Percentiles rank a stretch among this genome's conserved stretches.
Evolutionary conservation across 106 monocot species (phyloP).

Genomic region (Xerophyta viscosa): DNA sequence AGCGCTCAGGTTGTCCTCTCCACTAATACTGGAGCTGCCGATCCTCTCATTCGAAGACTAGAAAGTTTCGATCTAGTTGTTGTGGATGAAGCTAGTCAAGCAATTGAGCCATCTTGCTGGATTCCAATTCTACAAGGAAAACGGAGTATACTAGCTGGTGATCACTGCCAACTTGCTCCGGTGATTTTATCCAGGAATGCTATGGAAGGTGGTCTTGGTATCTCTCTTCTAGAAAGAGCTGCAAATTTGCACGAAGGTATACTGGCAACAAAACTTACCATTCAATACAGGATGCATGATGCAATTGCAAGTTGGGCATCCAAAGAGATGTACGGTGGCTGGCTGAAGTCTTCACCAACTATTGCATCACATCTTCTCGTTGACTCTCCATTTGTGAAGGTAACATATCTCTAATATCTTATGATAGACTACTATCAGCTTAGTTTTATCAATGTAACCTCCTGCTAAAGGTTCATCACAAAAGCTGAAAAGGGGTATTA

Average conservation of each 20-base stretch:
- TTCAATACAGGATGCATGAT: slow-evolving; percentile 92
- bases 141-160: slow-evolving; percentile 85
- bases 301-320: slow-evolving; percentile 97
- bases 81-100: slow-evolving; percentile 94
- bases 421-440: no score
- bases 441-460: no score
- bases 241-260: slow-evolving; percentile 52
- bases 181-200: slow-evolving; percentile 85
- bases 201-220: slow-evolving; percentile 88
- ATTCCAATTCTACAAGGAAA: slow-evolving; percentile 93
- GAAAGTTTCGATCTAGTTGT: slow-evolving; percentile 85
- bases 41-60: slow-evolving; percentile 66
- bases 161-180: slow-evolving; percentile 89
- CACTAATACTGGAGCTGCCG: slow-evolving; percentile 85
- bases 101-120: slow-evolving; percentile 93
- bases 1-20: slow-evolving; percentile 77
- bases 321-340: slow-evolving; percentile 85
- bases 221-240: slow-evolving; percentile 78
- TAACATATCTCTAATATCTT: no score
- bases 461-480: no score
- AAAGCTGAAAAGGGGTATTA: no score
- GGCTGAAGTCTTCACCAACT: slow-evolving; percentile 50
- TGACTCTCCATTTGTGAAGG: slow-evolving; percentile 93
- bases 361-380: slow-evolving; percentile 82
- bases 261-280: slow-evolving; percentile 52